Conservation (phyloP, 208 protist species). For the Acanthamoeba lenticulata region DNA sequence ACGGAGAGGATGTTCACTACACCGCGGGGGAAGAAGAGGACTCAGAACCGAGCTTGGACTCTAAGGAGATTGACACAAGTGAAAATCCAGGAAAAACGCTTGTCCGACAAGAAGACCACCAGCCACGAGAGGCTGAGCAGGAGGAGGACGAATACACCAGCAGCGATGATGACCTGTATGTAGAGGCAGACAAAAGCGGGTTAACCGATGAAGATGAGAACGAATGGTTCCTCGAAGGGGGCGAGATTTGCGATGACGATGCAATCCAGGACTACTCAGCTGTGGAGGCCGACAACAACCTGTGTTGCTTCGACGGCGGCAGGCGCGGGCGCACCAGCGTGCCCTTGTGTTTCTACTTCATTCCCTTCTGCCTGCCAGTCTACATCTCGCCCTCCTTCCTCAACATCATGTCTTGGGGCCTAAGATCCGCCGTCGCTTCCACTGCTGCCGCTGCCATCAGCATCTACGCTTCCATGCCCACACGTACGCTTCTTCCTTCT, state of each 20-base stretch:
- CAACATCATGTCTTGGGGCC: conserved; percentile 5
- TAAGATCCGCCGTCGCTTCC: neutral
- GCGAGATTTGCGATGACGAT: neutral
- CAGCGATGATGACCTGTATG: too few relatives aligned
- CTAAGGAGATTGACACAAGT: neutral
- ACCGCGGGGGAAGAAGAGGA: too few relatives aligned
- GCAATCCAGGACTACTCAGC: conserved; percentile 26
- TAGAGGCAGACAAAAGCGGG: neutral
- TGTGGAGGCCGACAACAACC: conserved; percentile 41
- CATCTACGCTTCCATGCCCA: neutral
- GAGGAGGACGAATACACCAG: neutral
- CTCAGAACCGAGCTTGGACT: too few relatives aligned
- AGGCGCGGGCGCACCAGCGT: neutral
- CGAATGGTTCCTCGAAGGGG: neutral
- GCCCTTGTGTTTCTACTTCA: neutral
- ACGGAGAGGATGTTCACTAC: too few relatives aligned
- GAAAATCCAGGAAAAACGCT: neutral
- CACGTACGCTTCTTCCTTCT: neutral
- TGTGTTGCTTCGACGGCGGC: conserved; percentile 50
- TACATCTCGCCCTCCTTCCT: conserved; percentile 28
- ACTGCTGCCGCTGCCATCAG: neutral
- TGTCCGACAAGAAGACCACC: neutral
- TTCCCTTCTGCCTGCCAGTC: conserved; percentile 8
- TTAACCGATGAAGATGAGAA: neutral
- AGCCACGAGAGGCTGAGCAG: neutral